Conservation (phyloP, 176 grass and related monocot species). For the Carex parvula region DNA sequence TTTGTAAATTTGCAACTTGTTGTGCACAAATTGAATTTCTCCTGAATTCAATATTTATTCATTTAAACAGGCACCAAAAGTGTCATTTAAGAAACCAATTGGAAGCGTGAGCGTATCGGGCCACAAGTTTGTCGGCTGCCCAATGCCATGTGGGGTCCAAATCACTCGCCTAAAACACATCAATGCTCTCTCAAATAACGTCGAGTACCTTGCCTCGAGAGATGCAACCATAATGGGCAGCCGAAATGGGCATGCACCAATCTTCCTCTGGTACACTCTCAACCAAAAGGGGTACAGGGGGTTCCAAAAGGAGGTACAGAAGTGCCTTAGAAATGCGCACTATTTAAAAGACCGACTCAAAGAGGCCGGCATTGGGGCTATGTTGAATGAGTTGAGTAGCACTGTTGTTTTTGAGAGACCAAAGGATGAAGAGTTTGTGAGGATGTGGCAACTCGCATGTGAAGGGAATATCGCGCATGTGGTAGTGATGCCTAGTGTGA, state of each 20-base stretch:
- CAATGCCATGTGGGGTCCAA: constrained; percentile 86
- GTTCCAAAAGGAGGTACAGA: constrained; percentile 63
- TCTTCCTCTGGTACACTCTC: constrained; percentile 64
- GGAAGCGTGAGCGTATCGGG: constrained; percentile 75
- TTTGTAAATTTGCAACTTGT: not conserved
- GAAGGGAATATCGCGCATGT: constrained; percentile 72
- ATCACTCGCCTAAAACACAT: constrained; percentile 73
- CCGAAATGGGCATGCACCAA: constrained; percentile 51
- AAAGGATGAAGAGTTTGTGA: constrained; percentile 66
- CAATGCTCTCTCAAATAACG: constrained; percentile 64
- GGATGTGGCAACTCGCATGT: constrained; percentile 76
- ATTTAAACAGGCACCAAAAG: constrained; percentile 61
- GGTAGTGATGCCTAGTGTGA: constrained; percentile 85
- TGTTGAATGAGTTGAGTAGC: constrained; percentile 77
- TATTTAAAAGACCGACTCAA: constrained; percentile 46
- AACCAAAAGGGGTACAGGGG: constrained; percentile 51
- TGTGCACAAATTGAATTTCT: not conserved
- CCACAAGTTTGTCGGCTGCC: constrained; percentile 86
- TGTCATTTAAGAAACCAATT: constrained; percentile 74
- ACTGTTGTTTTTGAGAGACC: constrained; percentile 83
- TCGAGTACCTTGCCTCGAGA: constrained; percentile 64
- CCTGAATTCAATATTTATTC: not conserved
- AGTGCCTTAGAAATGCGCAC: constrained; percentile 55
- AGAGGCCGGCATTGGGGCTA: constrained; percentile 48
- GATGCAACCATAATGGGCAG: constrained; percentile 65